phyloP scores from a whole-genome alignment of 1,139 yeast genomes.

The Candida sp. region DNA sequence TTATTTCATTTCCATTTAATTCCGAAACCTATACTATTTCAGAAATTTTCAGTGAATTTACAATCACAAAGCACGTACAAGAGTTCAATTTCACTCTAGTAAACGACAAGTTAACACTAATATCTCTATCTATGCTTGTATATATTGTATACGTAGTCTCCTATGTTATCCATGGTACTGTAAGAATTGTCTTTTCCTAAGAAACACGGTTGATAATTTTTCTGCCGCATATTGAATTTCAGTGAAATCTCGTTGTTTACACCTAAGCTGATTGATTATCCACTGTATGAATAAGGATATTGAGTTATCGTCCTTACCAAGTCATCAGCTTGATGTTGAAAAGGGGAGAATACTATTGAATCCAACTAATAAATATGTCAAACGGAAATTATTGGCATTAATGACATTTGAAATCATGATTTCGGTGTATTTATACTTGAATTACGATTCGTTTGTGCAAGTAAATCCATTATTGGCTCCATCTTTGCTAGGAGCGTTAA shows the following conservation, averaged over 20 bases:
- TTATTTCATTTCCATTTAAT: too few species aligned
- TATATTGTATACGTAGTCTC: too few species aligned
- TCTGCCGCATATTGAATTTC: not conserved
- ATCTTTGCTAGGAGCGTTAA: conserved; percentile 40
- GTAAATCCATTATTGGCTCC: conserved; percentile 36
- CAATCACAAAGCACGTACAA: too few species aligned
- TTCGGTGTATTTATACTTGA: conserved; percentile 22
- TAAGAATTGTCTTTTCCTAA: not conserved
- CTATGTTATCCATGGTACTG: not conserved
- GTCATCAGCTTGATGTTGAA: conserved; percentile 2
- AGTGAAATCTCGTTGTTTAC: not conserved
- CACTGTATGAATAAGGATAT: conserved; percentile 1
- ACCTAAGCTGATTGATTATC: not conserved
- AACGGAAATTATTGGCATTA: conserved; percentile 6
- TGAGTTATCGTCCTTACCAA: conserved; percentile 1
- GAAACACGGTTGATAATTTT: not conserved
- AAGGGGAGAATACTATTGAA: not conserved
- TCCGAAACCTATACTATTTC: too few species aligned
- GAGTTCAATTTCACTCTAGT: too few species aligned
- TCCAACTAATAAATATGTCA: conserved; percentile 1
- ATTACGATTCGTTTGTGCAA: conserved; percentile 20
- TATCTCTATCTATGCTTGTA: too few species aligned
- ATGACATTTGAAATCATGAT: conserved; percentile 21
- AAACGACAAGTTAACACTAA: too few species aligned
- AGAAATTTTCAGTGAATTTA: too few species aligned